These are phyloP conservation scores for Colletotrichum brevisporum DNA, from an alignment of 2,329 filamentous ascomycete species.

Conservation along the genomic window DNA sequence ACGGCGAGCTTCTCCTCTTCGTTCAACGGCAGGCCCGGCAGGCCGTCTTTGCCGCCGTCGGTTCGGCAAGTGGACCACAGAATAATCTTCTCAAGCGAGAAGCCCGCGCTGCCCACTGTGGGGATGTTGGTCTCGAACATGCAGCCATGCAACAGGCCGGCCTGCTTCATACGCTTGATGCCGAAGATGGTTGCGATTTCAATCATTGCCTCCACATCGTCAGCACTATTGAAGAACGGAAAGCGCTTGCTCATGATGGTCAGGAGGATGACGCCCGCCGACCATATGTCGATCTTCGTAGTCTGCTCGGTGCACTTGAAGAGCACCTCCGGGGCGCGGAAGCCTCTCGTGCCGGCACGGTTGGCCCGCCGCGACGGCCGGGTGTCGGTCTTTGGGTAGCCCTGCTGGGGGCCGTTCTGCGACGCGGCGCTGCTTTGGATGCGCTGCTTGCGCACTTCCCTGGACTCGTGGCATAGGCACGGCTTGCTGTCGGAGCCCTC, in stretches of 20 bases:
- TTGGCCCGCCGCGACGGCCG: slow-evolving; percentile 92
- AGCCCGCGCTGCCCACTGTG: slow-evolving; percentile 87
- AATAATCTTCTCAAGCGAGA: slow-evolving; percentile 92
- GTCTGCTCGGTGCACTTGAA: slow-evolving; percentile 98
- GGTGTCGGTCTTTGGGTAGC: slow-evolving; percentile 91
- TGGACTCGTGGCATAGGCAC: slow-evolving; percentile 83
- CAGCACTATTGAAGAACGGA: slow-evolving; percentile 98
- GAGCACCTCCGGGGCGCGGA: slow-evolving; percentile 95
- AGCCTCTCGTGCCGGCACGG: slow-evolving; percentile 93
- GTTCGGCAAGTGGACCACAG: slow-evolving; percentile 92
- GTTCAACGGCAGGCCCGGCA: slow-evolving; percentile 66
- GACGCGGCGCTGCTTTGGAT: slow-evolving; percentile 72
- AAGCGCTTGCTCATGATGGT: slow-evolving; percentile 93
- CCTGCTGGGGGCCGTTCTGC: slow-evolving; percentile 66
- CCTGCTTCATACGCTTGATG: slow-evolving; percentile 83
- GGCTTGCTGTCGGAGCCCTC: slow-evolving; percentile 83
- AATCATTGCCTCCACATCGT: slow-evolving; percentile 97
- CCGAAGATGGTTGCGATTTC: slow-evolving; percentile 98
- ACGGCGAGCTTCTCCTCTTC: slow-evolving; percentile 81
- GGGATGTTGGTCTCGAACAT: slow-evolving; percentile 94
- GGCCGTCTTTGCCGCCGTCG: slow-evolving; percentile 65
- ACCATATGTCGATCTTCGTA: slow-evolving; percentile 97
- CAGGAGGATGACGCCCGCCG: slow-evolving; percentile 95
- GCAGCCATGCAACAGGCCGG: slow-evolving; percentile 87
- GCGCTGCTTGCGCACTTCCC: slow-evolving; percentile 72